Base-by-base conservation (phyloP, 768 basidiomycete genomes). In the Tulasnella sp. region DNA sequence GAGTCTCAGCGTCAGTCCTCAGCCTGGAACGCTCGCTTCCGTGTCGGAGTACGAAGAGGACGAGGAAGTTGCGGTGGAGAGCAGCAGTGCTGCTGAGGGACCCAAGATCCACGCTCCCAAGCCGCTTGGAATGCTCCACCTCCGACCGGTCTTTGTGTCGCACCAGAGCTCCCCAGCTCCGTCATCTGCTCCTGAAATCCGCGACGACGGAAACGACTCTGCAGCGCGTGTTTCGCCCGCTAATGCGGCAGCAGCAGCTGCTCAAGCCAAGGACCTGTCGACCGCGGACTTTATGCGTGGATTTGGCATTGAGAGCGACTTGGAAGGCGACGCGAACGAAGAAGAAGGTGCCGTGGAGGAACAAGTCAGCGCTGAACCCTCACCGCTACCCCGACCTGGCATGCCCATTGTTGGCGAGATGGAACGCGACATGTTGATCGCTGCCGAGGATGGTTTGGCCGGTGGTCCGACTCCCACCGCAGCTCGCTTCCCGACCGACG, bases 251-350 rank as follows among this genome's bases (percentile, higher is more conserved):
- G 83, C 87, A 24, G 86, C 88, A 27, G 87, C 91, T 52, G 87
- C 89, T 39, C 88, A 88, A 16, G 81, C 87, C 87, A 27, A 87
- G 88, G 9, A 86, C 88, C 79, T 80, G 79, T 91, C 88, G 68
- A 88, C 90, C 46, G 90, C 92, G 6, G 94, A 96, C 84, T 96
- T 95, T 83, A 85, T 86, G 74, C 89, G 92, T 80, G 94, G 94
- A 7, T 96, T 95, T 85, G 93, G 94, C 16, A 83, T 96, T 78
- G 93, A 95, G 80, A 90, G 91, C 79, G 91, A 93, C 3, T 91
- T 93, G 38, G 87, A 88, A 27, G 85, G 86, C 40, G 84, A 83
- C 48, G 85, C 86, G 39, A 81, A 82, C 77, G 39, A 73, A 78
- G 83, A 73, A 78, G 83, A 83, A 78, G 62, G 72, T 62, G 76